Conservation (phyloP, 495 filamentous ascomycete genomes). For the Lasiosphaeria miniovina region DNA sequence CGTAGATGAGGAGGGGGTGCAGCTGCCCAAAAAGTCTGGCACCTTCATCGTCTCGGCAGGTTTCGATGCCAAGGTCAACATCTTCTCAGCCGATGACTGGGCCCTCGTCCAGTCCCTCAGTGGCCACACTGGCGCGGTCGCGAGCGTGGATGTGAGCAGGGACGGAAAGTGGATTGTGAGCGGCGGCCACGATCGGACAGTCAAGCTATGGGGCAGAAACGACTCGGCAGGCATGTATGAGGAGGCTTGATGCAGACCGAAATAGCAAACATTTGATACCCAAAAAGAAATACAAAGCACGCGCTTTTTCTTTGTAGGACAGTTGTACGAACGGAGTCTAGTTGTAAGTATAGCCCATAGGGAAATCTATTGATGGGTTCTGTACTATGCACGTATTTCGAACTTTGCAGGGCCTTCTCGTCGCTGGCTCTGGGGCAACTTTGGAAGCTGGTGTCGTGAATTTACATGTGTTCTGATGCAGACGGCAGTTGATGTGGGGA, state of each 20-base stretch:
- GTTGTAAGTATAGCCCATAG: no score
- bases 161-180: constrained; percentile 91
- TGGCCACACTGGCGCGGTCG: constrained; percentile 87
- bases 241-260: background rate
- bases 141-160: constrained; percentile 79
- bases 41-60: constrained; percentile 89
- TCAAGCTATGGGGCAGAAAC: constrained; percentile 93
- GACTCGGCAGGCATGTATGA: constrained; percentile 54
- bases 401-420: no score
- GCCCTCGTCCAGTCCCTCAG: constrained; percentile 79
- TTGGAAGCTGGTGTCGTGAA: no score
- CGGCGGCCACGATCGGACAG: constrained; percentile 88
- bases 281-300: background rate
- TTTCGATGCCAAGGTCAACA: constrained; percentile 93
- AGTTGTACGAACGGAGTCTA: no score
- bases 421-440: no score
- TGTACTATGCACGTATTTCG: no score
- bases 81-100: constrained; percentile 97
- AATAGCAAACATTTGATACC: constrained; percentile 1
- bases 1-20: constrained; percentile 58
- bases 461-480: no score
- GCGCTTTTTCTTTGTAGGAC: no score
- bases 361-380: background rate
- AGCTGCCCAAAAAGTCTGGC: constrained; percentile 64
- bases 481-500: constrained; percentile 1